A percentile compares a stretch with the other conserved stretches of the same genome.
Conservation (phyloP, 768 basidiomycete genomes). For the Cystobasidiopsis lactophilus region DNA sequence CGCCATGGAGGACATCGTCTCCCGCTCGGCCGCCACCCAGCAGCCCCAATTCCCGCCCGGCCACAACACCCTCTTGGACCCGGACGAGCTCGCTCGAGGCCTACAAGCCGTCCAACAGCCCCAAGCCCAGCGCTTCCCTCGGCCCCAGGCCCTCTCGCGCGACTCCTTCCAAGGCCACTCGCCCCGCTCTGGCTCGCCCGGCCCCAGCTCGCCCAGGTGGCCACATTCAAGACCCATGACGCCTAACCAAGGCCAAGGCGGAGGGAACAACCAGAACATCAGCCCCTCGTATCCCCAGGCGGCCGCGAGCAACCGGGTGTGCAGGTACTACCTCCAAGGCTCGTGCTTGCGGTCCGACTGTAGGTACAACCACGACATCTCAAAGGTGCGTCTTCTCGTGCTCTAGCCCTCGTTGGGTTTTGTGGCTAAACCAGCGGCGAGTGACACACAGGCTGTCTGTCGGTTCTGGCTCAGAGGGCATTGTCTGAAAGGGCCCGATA, state of each 20-base stretch:
- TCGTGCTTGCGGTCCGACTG: slow-evolving; percentile 92
- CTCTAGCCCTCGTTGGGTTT: background rate
- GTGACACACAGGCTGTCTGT: slow-evolving; percentile 35
- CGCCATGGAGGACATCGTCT: slow-evolving; percentile 84
- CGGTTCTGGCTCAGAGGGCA: slow-evolving; percentile 96
- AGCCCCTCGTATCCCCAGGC: slow-evolving; percentile 15
- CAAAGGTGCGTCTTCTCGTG: slow-evolving; percentile 30
- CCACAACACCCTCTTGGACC: slow-evolving; percentile 1
- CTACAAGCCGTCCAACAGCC: background rate
- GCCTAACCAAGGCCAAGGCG: slow-evolving; percentile 4
- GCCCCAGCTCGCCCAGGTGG: slow-evolving; percentile 13
- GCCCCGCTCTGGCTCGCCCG: slow-evolving; percentile 9
- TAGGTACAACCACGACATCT: slow-evolving; percentile 37
- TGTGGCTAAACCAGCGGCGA: background rate
- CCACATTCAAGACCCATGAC: slow-evolving; percentile 16
- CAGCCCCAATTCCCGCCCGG: slow-evolving; percentile 12
- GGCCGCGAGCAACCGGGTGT: slow-evolving; percentile 42
- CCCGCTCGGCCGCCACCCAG: slow-evolving; percentile 33
- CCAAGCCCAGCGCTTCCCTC: slow-evolving; percentile 7
- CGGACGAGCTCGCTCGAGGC: background rate
- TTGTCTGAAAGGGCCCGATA: slow-evolving; percentile 59
- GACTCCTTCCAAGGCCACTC: slow-evolving; percentile 21
- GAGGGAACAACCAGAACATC: slow-evolving; percentile 18
- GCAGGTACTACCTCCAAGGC: slow-evolving; percentile 87
- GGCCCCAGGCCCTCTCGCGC: slow-evolving; percentile 17